Base-by-base conservation (phyloP, 2,329 filamentous ascomycete genomes). In the Dryadomyces quercus-mongolicae region DNA sequence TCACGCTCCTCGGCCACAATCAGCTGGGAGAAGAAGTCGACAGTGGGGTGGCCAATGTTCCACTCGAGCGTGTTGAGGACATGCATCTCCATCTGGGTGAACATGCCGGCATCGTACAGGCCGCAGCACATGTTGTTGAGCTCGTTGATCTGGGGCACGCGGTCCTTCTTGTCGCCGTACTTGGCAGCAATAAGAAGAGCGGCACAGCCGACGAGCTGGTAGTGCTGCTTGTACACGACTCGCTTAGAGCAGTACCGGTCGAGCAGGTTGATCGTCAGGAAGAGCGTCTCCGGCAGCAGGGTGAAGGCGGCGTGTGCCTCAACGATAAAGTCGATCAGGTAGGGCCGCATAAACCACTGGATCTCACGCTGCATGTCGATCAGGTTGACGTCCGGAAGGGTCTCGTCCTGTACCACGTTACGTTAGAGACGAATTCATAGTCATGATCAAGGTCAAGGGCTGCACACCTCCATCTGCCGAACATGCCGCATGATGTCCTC, bases 11-110 rank as follows among this genome's bases (percentile, higher is more conserved):
- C 88, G 48, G 87, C 80, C 43, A 94, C 80, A 58, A 92, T 89
- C 58, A 96, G 74, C 66, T 95, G 87, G 49, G 94, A 79, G 72
- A 96, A 98, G 68, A 86, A 88, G 70, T 97, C 92, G 60, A 96
- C 88, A 31, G 93, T 97, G 1, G 93, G 91, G 71, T 97, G 92
- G 54, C 93, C 93, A 61, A 98, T 87, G 61, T 85, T 83, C 93
- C 93, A 98, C 68, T 94, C 89, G 56, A 98, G 80, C 1, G 93
- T 98, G 72, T 96, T 94, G 62, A 98, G 80, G 42, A 98, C 92
- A 69, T 98, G 93, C 91, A 94, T 97, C 74, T 98, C 93, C 93
- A 98, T 98, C 71, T 98, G 93, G 12, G 91, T 92, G 73, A 98
- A 98, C 93, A 98, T 98, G 73, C 95, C 92, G 51, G 95, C 90